These are phyloP conservation scores for Talaromyces trachyspermus DNA, from an alignment of 495 filamentous ascomycete genomes.

Conservation along the genomic window DNA sequence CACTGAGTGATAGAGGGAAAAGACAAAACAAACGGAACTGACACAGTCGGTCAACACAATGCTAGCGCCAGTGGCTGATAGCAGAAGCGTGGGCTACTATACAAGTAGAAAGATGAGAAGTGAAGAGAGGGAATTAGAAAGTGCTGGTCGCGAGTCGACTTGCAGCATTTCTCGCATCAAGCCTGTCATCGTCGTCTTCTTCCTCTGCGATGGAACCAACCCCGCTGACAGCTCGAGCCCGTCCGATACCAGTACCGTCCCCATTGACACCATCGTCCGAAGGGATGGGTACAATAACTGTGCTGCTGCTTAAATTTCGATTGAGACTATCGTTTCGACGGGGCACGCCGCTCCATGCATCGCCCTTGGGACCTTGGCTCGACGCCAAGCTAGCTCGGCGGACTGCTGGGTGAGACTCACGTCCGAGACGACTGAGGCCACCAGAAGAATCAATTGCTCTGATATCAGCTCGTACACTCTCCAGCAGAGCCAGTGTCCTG, in stretches of 20 bases:
- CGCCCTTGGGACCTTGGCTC: conserved; percentile 89
- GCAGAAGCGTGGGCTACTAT: conserved; percentile 1
- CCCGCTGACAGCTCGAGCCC: conserved; percentile 55
- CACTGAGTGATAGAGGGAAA: too few species aligned
- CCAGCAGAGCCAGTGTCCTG: conserved; percentile 82
- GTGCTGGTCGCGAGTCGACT: conserved; percentile 89
- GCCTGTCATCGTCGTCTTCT: conserved; percentile 87
- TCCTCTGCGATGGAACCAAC: conserved; percentile 63
- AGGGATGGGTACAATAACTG: conserved; percentile 33
- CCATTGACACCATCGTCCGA: conserved; percentile 38
- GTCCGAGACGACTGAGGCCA: conserved; percentile 78
- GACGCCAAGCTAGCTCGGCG: conserved; percentile 71
- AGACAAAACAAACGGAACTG: too few species aligned
- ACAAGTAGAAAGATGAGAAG: not conserved
- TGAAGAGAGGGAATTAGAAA: conserved; percentile 46
- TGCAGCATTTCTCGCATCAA: conserved; percentile 92
- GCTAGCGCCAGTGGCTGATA: too few species aligned
- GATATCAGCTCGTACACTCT: conserved; percentile 87
- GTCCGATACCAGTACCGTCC: conserved; percentile 33
- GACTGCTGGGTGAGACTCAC: conserved; percentile 72
- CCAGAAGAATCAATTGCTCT: conserved; percentile 85
- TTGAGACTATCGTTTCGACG: conserved; percentile 69
- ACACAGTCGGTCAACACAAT: too few species aligned
- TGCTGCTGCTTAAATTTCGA: conserved; percentile 68
- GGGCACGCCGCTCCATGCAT: conserved; percentile 94